Evolutionary conservation across 75 land plant species (phyloP).

Genomic region (Picea glauca): DNA sequence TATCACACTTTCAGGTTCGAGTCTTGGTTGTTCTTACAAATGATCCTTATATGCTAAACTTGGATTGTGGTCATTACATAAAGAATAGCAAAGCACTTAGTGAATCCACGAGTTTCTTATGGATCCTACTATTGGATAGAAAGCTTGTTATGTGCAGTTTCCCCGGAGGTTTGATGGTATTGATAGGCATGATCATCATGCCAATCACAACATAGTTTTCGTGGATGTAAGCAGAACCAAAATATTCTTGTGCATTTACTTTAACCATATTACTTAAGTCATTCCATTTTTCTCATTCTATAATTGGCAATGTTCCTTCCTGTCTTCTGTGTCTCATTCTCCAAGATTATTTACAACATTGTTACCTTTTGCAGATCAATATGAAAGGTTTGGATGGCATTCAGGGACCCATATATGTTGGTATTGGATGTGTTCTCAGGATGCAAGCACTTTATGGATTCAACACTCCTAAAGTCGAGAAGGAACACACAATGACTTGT

Average conservation of each 20-base stretch:
- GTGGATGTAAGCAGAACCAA: slow-evolving; percentile 64
- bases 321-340: no score
- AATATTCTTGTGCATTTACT: no score
- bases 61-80: slow-evolving; percentile 91
- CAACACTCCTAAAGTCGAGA: slow-evolving; percentile 67
- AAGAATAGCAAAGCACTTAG: slow-evolving; percentile 92
- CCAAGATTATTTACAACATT: no score
- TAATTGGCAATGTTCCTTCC: no score
- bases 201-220: slow-evolving; percentile 86
- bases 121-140: slow-evolving; percentile 73
- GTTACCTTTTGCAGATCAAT: slow-evolving; percentile 52
- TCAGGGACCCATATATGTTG: slow-evolving; percentile 92
- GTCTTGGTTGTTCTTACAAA: slow-evolving; percentile 80
- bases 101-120: slow-evolving; percentile 95
- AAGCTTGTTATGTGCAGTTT: slow-evolving; percentile 83
- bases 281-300: no score
- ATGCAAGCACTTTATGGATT: slow-evolving; percentile 79
- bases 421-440: slow-evolving; percentile 87
- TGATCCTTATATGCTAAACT: slow-evolving; percentile 79
- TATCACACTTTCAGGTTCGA: slow-evolving; percentile 40
- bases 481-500: slow-evolving; percentile 53
- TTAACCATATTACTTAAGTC: no score
- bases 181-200: slow-evolving; percentile 75
- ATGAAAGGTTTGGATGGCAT: slow-evolving; percentile 93
- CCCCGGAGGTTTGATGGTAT: slow-evolving; percentile 91